Conservation (phyloP, 169 alveolate genomes). For the Toxoplasma gondii region DNA sequence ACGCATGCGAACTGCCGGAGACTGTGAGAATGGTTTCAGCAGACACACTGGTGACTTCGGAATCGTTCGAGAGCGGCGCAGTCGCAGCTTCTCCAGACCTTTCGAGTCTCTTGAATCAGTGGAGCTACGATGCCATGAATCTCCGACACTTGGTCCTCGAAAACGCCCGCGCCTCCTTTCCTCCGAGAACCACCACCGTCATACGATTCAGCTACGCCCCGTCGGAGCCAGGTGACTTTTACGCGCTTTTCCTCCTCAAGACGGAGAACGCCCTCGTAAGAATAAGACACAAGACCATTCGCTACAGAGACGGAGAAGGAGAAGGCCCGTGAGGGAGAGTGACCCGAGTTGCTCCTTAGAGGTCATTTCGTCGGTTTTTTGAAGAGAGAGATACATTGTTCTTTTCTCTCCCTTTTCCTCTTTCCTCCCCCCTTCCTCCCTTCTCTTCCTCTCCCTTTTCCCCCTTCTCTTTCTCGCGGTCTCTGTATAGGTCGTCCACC, state of each 20-base stretch:
- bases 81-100: background rate
- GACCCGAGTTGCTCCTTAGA: no score
- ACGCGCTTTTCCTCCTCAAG: background rate
- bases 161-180: background rate
- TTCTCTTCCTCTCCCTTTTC: no score
- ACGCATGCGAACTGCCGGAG: background rate
- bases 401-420: no score
- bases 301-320: background rate
- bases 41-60: background rate
- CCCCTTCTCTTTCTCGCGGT: no score
- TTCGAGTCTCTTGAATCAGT: background rate
- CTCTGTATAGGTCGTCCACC: no score
- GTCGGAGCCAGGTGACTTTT: constrained; percentile 30
- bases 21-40: background rate
- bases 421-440: no score
- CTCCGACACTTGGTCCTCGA: background rate
- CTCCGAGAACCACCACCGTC: background rate
- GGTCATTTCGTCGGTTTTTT: no score
- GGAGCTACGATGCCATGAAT: constrained; percentile 12
- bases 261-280: background rate
- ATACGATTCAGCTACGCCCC: constrained; percentile 34
- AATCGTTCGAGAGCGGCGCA: background rate
- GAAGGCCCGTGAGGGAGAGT: no score
- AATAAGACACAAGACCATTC: background rate
- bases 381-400: no score